A percentile compares a stretch with the other conserved stretches of the same genome.
Evolutionary conservation across 2,329 filamentous ascomycete species (phyloP).

Genomic region (Chrysosphaeria jannelii): DNA sequence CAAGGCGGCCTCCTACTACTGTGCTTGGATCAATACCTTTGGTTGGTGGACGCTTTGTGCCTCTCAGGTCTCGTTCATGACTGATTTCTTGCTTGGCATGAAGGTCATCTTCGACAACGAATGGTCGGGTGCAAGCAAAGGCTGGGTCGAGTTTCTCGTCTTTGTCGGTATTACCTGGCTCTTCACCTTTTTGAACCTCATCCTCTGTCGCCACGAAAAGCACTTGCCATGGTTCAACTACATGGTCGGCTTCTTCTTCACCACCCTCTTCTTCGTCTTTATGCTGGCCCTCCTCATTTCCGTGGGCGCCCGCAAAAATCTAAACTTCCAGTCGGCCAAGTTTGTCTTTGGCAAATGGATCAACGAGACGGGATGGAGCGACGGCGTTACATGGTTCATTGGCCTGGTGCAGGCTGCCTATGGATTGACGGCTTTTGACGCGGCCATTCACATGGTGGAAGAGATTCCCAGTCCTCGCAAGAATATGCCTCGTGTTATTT

Average conservation of each 20-base stretch:
- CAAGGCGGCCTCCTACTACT: conserved; percentile 3
- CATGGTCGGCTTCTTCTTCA: conserved; percentile 17
- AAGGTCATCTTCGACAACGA: conserved; percentile 4
- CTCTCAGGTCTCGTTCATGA: conserved; percentile 4
- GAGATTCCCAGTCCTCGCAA: conserved; percentile 8
- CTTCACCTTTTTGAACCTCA: conserved; percentile 6
- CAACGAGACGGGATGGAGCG: conserved; percentile 10
- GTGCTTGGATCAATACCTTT: conserved; percentile 5
- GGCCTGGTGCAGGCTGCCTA: conserved; percentile 11
- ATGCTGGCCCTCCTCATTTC: conserved; percentile 7
- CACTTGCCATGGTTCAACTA: conserved; percentile 22
- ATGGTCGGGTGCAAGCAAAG: conserved; percentile 3
- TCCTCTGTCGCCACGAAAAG: conserved; percentile 15
- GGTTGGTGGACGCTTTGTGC: conserved; percentile 5
- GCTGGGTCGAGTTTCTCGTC: conserved; percentile 14
- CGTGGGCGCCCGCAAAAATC: conserved; percentile 3
- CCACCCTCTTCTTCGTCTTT: conserved; percentile 9
- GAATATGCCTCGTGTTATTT: conserved; percentile 9
- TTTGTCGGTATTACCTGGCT: conserved; percentile 14
- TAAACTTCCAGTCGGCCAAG: conserved; percentile 5
- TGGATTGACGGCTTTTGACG: conserved; percentile 7
- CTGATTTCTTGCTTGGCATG: conserved; percentile 4
- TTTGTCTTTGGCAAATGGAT: conserved; percentile 9
- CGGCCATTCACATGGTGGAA: conserved; percentile 11
- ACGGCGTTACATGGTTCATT: conserved; percentile 6